phyloP scores from a whole-genome alignment of 139 green algal species.

The Chlamydomonas sp. region DNA sequence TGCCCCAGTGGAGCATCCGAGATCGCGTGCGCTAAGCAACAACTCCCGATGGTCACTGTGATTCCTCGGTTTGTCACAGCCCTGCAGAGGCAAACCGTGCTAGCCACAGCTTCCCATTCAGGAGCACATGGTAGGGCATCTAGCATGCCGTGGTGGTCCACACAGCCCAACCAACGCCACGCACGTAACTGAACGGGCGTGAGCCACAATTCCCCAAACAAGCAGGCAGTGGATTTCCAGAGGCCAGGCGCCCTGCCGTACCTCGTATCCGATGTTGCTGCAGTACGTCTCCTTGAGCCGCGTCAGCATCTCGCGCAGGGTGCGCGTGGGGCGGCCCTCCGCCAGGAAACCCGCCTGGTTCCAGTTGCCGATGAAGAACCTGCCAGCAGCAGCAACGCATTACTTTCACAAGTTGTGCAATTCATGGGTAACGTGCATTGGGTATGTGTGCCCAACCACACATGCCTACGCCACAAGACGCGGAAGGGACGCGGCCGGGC shows the following conservation, averaged over 20 bases:
- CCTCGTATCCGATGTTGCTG: conserved; percentile 90
- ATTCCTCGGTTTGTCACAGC: too few relatives aligned
- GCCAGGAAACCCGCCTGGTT: conserved; percentile 90
- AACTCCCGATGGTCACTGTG: too few relatives aligned
- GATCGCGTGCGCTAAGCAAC: too few relatives aligned
- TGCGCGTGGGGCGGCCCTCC: conserved; percentile 86
- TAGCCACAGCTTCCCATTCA: too few relatives aligned
- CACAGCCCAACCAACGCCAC: too few relatives aligned
- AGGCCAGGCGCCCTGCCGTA: conserved; percentile 1
- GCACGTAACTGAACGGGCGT: too few relatives aligned
- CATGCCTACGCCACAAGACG: neutral
- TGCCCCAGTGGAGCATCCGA: neutral
- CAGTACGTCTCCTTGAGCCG: conserved; percentile 93
- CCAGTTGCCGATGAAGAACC: conserved; percentile 96
- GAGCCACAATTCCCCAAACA: too few relatives aligned
- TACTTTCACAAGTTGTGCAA: neutral
- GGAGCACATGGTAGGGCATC: neutral
- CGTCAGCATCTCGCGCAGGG: conserved; percentile 88
- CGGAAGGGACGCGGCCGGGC: too few relatives aligned
- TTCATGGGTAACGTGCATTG: neutral
- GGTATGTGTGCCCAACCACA: neutral
- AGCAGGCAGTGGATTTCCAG: too few relatives aligned
- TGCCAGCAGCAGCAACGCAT: conserved; percentile 33
- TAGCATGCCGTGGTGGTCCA: too few relatives aligned
- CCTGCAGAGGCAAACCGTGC: too few relatives aligned